Evolutionary conservation across 148 eudicot species (phyloP).

Genomic region (Vaccinium corymbosum): DNA sequence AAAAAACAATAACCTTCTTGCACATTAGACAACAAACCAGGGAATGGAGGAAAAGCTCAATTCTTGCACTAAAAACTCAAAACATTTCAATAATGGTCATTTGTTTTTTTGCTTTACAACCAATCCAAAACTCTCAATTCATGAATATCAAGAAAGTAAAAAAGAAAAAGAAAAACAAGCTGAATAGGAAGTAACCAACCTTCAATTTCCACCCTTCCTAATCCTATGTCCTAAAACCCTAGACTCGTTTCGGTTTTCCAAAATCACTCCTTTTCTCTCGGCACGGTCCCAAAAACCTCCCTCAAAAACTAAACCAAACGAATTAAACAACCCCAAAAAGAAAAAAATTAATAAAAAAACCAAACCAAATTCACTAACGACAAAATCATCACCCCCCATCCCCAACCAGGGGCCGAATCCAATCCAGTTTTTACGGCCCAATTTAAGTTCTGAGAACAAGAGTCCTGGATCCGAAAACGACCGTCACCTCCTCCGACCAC

Average conservation of each 20-base stretch:
- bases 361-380: neutral
- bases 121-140: conserved; percentile 6
- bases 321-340: conserved; percentile 5
- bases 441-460: neutral
- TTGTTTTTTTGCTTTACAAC: conserved; percentile 13
- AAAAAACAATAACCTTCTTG: neutral
- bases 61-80: neutral
- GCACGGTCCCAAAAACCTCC: no score
- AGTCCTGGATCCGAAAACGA: neutral
- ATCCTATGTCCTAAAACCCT: neutral
- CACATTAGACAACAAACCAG: neutral
- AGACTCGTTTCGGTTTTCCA: no score
- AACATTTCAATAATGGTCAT: neutral
- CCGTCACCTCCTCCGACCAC: conserved; percentile 59
- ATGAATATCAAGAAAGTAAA: neutral
- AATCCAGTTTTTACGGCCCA: neutral
- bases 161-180: neutral
- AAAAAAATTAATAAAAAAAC: neutral
- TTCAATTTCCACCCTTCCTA: neutral
- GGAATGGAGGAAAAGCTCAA: neutral
- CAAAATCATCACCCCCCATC: neutral
- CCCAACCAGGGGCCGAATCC: neutral
- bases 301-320: no score
- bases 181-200: neutral
- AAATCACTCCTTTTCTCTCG: no score